Evolutionary conservation across 2,329 filamentous ascomycete genomes (phyloP), one percentile per base, ranked within the genome.

Genomic region (Xylariaceae sp.): DNA sequence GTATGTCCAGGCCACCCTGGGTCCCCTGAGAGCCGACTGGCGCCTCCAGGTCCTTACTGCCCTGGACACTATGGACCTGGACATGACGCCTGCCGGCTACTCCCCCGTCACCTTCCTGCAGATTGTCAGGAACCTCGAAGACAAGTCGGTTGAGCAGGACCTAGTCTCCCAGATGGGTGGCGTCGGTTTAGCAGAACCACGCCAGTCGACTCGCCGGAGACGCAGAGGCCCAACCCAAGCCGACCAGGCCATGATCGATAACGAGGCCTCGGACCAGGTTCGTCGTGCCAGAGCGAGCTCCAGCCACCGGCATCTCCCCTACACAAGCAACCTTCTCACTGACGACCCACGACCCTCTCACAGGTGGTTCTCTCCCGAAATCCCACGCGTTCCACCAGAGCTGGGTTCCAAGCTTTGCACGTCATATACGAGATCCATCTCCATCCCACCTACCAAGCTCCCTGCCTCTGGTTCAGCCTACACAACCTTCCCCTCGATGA

Each of bases 401-500:
- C 21, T 12, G 21, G 8, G 21, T 23, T 12, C 21, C 8, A 23
- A 12, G 63, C 35, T 63, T 11, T 8, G 14, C 16, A 68, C 47
- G 75, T 84, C 45, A 69, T 72, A 39, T 89, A 88, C 61, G 80
- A 87, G 56, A 76, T 89, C 48, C 71, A 85, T 50, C 67, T 83
- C 40, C 85, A 87, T 47, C 75, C 80, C 35, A 83, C 79, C 36
- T 90, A 89, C 59, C 72, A 72, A 40, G 74, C 81, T 29, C 84
- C 84, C 7, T 83, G 83, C 38, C 67, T 89, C 36, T 89, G 83
- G 74, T 87, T 90, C 63, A 74, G 66, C 34, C 58, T 87, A 48
- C 71, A 75, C 45, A 68, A 71, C 39, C 60, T 77, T 38, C 69
- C 72, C 13, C 58, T 64, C 30, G 65, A 68, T 37, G 74, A 78